Conservation (phyloP, 2,329 filamentous ascomycete genomes). For the Thielaviopsis punctulata region DNA sequence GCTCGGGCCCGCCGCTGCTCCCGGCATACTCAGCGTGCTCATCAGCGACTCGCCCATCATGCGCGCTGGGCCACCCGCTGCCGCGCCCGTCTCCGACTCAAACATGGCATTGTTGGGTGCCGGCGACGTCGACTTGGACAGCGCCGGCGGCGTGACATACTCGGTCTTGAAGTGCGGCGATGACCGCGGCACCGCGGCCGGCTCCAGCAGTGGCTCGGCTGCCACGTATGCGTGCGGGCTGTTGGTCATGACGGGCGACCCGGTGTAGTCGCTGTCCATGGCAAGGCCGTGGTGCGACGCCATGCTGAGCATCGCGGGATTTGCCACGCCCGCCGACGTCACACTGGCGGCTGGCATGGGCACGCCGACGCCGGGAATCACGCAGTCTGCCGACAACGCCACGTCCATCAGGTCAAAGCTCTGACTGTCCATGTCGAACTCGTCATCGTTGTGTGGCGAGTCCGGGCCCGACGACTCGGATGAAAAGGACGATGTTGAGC, state of each 20-base stretch:
- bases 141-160: constrained; percentile 40
- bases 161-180: constrained; percentile 27
- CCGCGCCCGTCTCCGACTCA: constrained; percentile 24
- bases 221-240: constrained; percentile 29
- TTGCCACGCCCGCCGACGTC: constrained; percentile 8
- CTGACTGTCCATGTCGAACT: constrained; percentile 27
- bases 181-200: constrained; percentile 11
- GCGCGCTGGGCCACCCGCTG: neutral
- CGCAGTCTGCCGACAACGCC: constrained; percentile 12
- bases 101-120: constrained; percentile 28
- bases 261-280: neutral
- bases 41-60: constrained; percentile 9
- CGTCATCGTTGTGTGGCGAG: constrained; percentile 33
- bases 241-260: constrained; percentile 14
- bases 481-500: constrained; percentile 28
- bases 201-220: constrained; percentile 27
- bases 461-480: constrained; percentile 37
- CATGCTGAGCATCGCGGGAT: constrained; percentile 16
- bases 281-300: constrained; percentile 18
- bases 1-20: too few species aligned
- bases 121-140: constrained; percentile 44
- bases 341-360: constrained; percentile 1
- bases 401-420: constrained; percentile 31
- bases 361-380: constrained; percentile 10
- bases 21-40: neutral